Conservation (phyloP, 2,329 filamentous ascomycete species). For the Lecanicillium sp. region DNA sequence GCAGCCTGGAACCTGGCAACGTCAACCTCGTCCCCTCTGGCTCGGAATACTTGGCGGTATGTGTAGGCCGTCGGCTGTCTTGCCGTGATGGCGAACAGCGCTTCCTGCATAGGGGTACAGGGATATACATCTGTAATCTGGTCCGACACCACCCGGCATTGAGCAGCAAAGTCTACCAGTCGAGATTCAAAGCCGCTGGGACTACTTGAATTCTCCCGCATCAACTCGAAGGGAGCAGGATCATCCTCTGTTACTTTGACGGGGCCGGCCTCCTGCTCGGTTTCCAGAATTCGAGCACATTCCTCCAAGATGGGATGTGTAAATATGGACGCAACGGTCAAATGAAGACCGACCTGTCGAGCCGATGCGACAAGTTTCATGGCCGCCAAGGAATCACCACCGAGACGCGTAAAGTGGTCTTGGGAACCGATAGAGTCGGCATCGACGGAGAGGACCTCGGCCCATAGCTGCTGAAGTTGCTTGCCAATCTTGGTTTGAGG, state of each 20-base stretch:
- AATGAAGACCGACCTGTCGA: conserved; percentile 8
- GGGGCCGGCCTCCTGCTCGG: neutral
- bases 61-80: conserved; percentile 17
- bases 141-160: conserved; percentile 1
- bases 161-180: conserved; percentile 4
- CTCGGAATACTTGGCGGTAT: neutral
- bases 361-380: conserved; percentile 18
- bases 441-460: conserved; percentile 10
- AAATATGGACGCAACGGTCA: conserved; percentile 15
- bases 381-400: conserved; percentile 19
- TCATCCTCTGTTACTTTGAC: conserved; percentile 1
- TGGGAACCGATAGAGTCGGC: conserved; percentile 14
- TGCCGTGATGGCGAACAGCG: conserved; percentile 21
- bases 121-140: conserved; percentile 12
- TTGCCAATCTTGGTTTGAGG: conserved; percentile 10
- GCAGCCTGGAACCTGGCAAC: conserved; percentile 16
- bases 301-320: conserved; percentile 9
- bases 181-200: neutral
- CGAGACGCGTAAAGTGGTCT: conserved; percentile 18
- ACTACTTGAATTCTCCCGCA: neutral
- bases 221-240: conserved; percentile 9
- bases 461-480: conserved; percentile 23
- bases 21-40: conserved; percentile 5
- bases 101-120: conserved; percentile 18
- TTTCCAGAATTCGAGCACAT: conserved; percentile 3